Evolutionary conservation across 2,329 filamentous ascomycete genomes (phyloP), one percentile per base, ranked within the genome.

Genomic region (Paramyrothecium roridum): DNA sequence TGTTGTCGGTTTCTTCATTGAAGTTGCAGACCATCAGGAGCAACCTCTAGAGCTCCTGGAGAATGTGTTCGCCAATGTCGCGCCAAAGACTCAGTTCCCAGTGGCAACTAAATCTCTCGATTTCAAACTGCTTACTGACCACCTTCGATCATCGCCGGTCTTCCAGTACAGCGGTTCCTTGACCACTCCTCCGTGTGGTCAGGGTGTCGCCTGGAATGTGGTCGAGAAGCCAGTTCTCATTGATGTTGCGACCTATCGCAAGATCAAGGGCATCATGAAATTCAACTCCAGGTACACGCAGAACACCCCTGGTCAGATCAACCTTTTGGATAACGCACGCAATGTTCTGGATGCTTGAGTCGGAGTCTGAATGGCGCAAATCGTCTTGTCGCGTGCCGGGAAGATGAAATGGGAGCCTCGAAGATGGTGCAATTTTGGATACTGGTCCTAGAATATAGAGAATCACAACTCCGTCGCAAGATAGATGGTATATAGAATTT

Each of bases 101-200:
- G 67, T 67, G 19, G 55, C 62, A 50, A 75, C 72, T 16, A 61
- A 58, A 12, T 37, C 58, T 12, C 71, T 81, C 43, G 65, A 76
- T 66, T 77, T 80, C 65, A 55, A 57, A 50, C 65, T 64, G 49
- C 66, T 80, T 2, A 59, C 65, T 46, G 30, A 59, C 8, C 67
- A 73, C 52, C 65, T 81, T 50, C 50, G 65, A 19, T 62, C 68
- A 40, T 64, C 62, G 11, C 71, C 70, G 4, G 68, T 81, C 53
- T 77, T 75, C 62, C 74, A 75, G 56, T 85, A 86, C 72, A 66
- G 67, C 17, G 83, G 83, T 23, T 83, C 80, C 13, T 73, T 85
- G 26, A 85, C 83, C 48, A 84, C 82, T 0, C 83, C 83, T 20
- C 82, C 82, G 8, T 85, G 83, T 71, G 72, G 73, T 19, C 80